Conservation (phyloP, 108 stramenopile species). For the Stephanodiscus minutulus region DNA sequence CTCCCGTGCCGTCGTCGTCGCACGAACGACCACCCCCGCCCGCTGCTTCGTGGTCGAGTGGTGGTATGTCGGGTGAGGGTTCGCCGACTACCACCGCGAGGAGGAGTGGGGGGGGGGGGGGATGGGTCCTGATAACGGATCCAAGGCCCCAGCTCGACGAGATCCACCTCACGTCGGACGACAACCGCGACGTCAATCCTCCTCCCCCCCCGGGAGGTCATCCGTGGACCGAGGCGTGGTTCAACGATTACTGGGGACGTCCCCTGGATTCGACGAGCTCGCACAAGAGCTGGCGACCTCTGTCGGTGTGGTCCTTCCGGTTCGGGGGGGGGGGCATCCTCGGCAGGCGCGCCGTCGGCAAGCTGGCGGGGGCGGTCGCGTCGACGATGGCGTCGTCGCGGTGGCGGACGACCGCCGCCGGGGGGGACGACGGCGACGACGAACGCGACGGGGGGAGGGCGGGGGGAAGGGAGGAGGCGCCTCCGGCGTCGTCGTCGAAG, state of each 20-base stretch:
- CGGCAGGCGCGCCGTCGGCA: neutral
- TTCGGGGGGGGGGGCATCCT: constrained; percentile 33
- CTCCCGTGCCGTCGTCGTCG: neutral
- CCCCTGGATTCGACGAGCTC: constrained; percentile 49
- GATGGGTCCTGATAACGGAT: constrained; percentile 11
- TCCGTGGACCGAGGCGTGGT: constrained; percentile 40
- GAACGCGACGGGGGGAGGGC: constrained; percentile 3
- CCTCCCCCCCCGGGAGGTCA: constrained; percentile 9
- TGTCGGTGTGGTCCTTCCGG: constrained; percentile 75
- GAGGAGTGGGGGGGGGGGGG: neutral
- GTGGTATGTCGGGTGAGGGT: no score
- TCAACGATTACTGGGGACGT: constrained; percentile 61
- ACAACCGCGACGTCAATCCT: constrained; percentile 57
- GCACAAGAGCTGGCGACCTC: constrained; percentile 79
- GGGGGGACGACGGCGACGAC: neutral
- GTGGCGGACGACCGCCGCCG: neutral
- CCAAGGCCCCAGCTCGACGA: constrained; percentile 67
- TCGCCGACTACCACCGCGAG: no score
- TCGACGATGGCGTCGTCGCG: neutral
- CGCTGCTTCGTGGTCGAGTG: no score
- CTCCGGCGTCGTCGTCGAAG: constrained; percentile 30
- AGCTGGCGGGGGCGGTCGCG: neutral
- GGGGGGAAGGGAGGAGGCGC: no score
- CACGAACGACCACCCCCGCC: no score
- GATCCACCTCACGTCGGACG: constrained; percentile 59